Base-by-base conservation (phyloP, 108 stramenopile genomes). In the Seminavis robusta region DNA sequence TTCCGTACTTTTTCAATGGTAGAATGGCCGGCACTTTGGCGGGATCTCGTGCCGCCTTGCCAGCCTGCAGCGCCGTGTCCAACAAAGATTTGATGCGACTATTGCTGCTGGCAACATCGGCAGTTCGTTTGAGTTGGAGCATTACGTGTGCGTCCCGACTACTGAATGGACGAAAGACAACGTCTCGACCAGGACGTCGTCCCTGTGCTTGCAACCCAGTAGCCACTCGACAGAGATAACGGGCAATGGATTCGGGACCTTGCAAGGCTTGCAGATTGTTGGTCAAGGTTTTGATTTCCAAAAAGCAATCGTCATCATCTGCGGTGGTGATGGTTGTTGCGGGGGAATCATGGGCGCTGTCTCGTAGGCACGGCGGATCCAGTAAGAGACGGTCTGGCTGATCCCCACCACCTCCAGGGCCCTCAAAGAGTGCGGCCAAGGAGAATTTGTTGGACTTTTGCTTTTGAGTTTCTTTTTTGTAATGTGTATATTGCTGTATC, bases 121-220 rank as follows among this genome's bases (percentile, higher is more conserved):
- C 56, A 2, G 86, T 91, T 34, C 86, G 76, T 45, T 91, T 91
- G 43, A 91, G 52, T 52, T 91, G 89, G 33, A 87, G 52, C 47
- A 91, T 41, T 21, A 91, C 76, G 56, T 86, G 89, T 10, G 89
- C 85, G 66, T 91, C 89, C 28, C 89, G 69, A 10, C 81, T 83
- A 6, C 81, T 83, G 47, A 79, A 91, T 0, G 89, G 89, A 38
- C 83, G 76, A 51, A 91, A 91, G 25, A 71, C 19, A 1, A 87
- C 83, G 2, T 66, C 71, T 46, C 85, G 64, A 63, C 72, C 77
- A 2, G 86, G 83, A 28, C 89, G 69, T 37, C 76, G 67, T 21
- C 85, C 72, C 36, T 86, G 60, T n/a, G 41, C 50, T 16, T 72
- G 73, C 60, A 87, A 54, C n/a, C 89, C 85, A 34, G 79, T 55